A percentile compares a stretch with the other conserved stretches of the same genome.
These are phyloP conservation scores for Penicillium lagena DNA, from an alignment of 495 filamentous ascomycete species.

Conservation along the genomic window DNA sequence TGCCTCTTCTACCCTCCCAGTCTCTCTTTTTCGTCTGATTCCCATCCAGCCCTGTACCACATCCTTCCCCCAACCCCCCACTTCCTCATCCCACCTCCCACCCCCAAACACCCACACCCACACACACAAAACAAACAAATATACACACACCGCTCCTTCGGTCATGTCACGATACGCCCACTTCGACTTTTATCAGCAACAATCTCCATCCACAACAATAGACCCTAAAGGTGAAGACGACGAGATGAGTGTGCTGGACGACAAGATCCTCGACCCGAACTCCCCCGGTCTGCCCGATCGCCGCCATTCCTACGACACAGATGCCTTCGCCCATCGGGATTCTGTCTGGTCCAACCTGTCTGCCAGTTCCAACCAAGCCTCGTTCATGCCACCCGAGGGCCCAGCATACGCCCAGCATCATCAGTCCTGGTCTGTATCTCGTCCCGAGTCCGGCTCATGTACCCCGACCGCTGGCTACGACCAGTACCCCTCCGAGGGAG, in stretches of 20 bases:
- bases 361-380: conserved; percentile 35
- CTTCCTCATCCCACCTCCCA: background rate
- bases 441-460: conserved; percentile 50
- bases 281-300: conserved; percentile 65
- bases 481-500: conserved; percentile 56
- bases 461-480: conserved; percentile 56
- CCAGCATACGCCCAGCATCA: conserved; percentile 32
- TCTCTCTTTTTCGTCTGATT: conserved; percentile 24
- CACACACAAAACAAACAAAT: no score
- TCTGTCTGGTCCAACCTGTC: conserved; percentile 67
- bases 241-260: conserved; percentile 75
- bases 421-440: conserved; percentile 37
- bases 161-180: conserved; percentile 42
- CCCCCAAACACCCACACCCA: no score
- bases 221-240: conserved; percentile 70
- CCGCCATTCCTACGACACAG: conserved; percentile 63
- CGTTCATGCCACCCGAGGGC: conserved; percentile 52
- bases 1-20: conserved; percentile 10
- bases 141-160: conserved; percentile 23
- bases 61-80: conserved; percentile 2
- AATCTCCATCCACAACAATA: conserved; percentile 55
- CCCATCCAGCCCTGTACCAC: conserved; percentile 8
- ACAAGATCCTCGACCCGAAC: conserved; percentile 71
- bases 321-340: conserved; percentile 68
- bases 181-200: conserved; percentile 56